These are phyloP conservation scores for Atkinsonella hypoxylon DNA, from an alignment of 2,329 filamentous ascomycete species.

Conservation along the genomic window DNA sequence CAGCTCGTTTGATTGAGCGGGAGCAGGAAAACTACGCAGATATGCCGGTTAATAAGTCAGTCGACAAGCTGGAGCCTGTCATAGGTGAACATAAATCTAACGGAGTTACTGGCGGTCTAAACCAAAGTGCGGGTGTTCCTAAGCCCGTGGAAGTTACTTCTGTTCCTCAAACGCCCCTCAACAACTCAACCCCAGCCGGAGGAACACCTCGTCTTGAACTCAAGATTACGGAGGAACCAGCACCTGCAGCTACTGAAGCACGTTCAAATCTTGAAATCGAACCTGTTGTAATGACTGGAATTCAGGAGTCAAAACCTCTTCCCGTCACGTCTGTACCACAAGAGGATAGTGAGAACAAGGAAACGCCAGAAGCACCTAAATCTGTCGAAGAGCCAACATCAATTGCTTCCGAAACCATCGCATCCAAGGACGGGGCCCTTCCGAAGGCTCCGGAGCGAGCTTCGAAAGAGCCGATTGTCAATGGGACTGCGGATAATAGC, in stretches of 20 bases:
- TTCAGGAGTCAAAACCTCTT: slow-evolving; percentile 12
- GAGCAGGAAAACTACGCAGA: slow-evolving; percentile 6
- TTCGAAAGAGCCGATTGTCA: background rate
- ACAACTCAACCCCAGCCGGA: slow-evolving; percentile 21
- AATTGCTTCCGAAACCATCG: background rate
- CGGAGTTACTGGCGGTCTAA: slow-evolving; percentile 7
- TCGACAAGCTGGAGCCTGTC: background rate
- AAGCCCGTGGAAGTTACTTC: slow-evolving; percentile 25
- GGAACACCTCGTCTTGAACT: slow-evolving; percentile 24
- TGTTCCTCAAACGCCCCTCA: slow-evolving; percentile 24
- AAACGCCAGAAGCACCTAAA: background rate
- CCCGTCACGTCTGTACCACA: slow-evolving; percentile 11
- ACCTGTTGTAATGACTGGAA: slow-evolving; percentile 15
- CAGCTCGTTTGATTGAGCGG: background rate
- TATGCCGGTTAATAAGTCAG: slow-evolving; percentile 10
- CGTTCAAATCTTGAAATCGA: slow-evolving; percentile 15
- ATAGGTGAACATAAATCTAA: slow-evolving; percentile 10
- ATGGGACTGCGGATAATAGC: background rate
- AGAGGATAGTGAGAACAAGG: slow-evolving; percentile 6
- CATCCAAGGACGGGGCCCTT: background rate
- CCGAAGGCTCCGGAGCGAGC: background rate
- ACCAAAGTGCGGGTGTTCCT: slow-evolving; percentile 12
- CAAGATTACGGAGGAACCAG: slow-evolving; percentile 18
- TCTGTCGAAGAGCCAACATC: slow-evolving; percentile 4
- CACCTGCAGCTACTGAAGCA: slow-evolving; percentile 1